Conservation (phyloP, 2,329 filamentous ascomycete genomes). For the Monosporascus ibericus region DNA sequence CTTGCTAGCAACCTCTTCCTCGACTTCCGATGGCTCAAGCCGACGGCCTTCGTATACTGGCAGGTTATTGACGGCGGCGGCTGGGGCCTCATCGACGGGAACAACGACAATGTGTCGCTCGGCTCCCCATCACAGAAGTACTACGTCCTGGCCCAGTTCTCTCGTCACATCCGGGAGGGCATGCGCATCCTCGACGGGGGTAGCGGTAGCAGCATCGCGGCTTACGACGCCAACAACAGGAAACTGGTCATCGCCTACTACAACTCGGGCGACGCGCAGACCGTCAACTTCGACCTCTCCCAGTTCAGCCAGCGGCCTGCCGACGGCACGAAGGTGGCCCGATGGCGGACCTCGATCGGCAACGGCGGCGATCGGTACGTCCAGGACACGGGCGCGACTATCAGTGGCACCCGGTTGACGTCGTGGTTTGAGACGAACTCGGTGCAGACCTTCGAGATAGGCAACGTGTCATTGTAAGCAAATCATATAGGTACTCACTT, state of each 20-base stretch:
- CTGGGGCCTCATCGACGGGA: conserved; percentile 35
- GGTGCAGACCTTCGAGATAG: conserved; percentile 34
- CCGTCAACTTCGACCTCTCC: conserved; percentile 33
- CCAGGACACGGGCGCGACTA: conserved; percentile 22
- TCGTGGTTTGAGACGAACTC: conserved; percentile 27
- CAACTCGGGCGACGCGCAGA: conserved; percentile 32
- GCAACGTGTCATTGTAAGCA: neutral
- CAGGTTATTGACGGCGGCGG: conserved; percentile 33
- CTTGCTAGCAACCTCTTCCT: conserved; percentile 32
- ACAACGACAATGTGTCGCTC: conserved; percentile 29
- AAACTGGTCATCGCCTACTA: conserved; percentile 33
- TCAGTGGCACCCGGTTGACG: conserved; percentile 31
- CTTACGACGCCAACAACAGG: conserved; percentile 27
- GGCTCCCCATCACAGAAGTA: conserved; percentile 30
- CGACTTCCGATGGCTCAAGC: conserved; percentile 34
- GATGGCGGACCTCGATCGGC: conserved; percentile 33
- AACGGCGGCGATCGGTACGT: conserved; percentile 30
- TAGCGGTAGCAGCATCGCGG: conserved; percentile 29
- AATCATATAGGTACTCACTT: no score
- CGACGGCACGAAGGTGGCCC: conserved; percentile 25
- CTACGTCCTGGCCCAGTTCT: conserved; percentile 34
- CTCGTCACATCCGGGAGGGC: conserved; percentile 33
- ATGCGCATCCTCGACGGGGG: conserved; percentile 34
- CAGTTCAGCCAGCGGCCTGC: conserved; percentile 24
- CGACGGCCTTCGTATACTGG: conserved; percentile 39